phyloP scores from a whole-genome alignment of 371 early-diverging fungal species.

The Blastocladiella emersonii region DNA sequence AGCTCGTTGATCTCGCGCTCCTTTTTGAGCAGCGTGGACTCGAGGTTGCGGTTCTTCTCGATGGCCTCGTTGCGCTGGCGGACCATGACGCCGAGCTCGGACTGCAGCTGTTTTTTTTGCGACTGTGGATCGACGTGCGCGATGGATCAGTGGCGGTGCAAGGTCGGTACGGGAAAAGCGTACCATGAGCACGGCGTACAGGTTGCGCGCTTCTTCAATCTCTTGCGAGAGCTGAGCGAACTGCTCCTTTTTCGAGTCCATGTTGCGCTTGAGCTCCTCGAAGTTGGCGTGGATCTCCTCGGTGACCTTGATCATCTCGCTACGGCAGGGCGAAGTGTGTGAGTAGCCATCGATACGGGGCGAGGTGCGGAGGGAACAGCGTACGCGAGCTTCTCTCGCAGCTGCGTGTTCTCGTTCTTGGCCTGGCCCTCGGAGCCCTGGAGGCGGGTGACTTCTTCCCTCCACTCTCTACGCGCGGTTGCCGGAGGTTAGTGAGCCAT shows the following conservation, averaged over 20 bases:
- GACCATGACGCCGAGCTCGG: slow-evolving; percentile 16
- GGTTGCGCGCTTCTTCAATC: slow-evolving; percentile 32
- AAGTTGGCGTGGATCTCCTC: slow-evolving; percentile 27
- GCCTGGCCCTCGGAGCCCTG: slow-evolving; percentile 17
- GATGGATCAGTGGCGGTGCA: background rate
- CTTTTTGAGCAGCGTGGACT: slow-evolving; percentile 22
- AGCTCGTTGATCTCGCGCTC: slow-evolving; percentile 34
- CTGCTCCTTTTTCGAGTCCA: slow-evolving; percentile 26
- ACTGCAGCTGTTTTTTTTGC: slow-evolving; percentile 25
- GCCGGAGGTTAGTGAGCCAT: background rate
- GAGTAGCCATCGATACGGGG: background rate
- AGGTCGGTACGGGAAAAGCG: background rate
- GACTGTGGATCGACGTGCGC: slow-evolving; percentile 9
- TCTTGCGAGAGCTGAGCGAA: slow-evolving; percentile 25
- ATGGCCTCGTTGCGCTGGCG: slow-evolving; percentile 23
- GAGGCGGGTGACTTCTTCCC: slow-evolving; percentile 21
- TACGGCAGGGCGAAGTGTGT: slow-evolving; percentile 3
- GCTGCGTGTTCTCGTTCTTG: slow-evolving; percentile 22
- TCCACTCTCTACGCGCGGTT: background rate
- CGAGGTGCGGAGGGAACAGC: background rate
- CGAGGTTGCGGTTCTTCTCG: slow-evolving; percentile 25
- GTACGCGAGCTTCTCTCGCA: slow-evolving; percentile 10
- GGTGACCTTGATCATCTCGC: slow-evolving; percentile 32
- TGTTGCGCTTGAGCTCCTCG: slow-evolving; percentile 29
- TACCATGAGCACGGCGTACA: slow-evolving; percentile 30